Evolutionary conservation across 129 eudicot genomes (phyloP), one percentile per base, ranked within the genome.

Genomic region (Flaveria brownii): DNA sequence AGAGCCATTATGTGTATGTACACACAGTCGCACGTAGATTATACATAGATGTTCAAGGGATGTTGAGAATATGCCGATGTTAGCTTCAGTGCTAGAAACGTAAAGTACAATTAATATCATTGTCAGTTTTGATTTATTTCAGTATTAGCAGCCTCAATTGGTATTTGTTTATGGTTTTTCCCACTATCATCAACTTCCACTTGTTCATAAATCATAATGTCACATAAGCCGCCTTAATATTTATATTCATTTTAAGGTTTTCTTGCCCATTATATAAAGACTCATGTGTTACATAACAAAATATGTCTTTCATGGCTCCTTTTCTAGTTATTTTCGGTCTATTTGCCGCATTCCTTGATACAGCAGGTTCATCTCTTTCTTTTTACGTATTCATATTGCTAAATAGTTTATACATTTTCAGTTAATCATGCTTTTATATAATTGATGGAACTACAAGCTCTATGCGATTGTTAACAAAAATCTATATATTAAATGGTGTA

Each of bases 251-350:
- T 15, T 4, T 18, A 42, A 59, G 23, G 57, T 60, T 17, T 26
- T 26, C 22, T 46, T 41, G 69, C 41, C 9, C 74, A 65, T 54
- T 80, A 80, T 80, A 73, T 52, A 80, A 80, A 43, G 60, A 14
- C 79, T 52, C 70, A 42, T 11, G 50, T 9, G 13, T 23, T 64
- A 43, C 79, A 80, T 14, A 73, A 66, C 69, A 62, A 80, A 72
- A 66, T 12, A 80, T 73, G 83, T 82, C 79, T 77, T 68, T 70
- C 62, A 82, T 77, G 79, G 71, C 68, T 43, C 23, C 64, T 46
- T 30, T 66, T 28, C 70, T 82, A 45, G 50, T 82, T 50, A 33
- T 82, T 25, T 47, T 77, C n/a, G 75, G 74, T 43, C 43, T 82
- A 11, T 46, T 77, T 55, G 70, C 36, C 61, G 26, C 74, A 72